Evolutionary conservation across 345 rosid genomes (phyloP), one percentile per base, ranked within the genome.

Genomic region (Limnanthes douglasii): DNA sequence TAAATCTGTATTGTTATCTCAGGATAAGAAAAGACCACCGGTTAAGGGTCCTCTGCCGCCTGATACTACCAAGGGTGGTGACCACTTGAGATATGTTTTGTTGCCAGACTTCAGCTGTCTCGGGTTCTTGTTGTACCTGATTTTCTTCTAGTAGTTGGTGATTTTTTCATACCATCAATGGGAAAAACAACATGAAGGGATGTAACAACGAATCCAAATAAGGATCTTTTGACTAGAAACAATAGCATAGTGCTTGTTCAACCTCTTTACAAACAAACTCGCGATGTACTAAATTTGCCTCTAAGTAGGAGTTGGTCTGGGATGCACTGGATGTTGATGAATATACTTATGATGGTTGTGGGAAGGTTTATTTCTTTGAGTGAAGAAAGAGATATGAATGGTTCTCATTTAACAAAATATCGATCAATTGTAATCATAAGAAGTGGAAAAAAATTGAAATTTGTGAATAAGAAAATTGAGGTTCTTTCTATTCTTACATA

Each of bases 41-140:
- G 86, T 82, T 2, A 95, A 90, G 61, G 98, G 98, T 3, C 98
- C 95, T 48, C 72, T 90, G 13, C n/a, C n/a, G n/a, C 98, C 98
- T 29, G 82, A 90, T 64, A 94, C 98, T 18, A 84, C 74, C 6
- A 56, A 72, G 57, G 98, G 98, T 13, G 39, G 62, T 43, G 96
- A 75, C 36, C 96, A 84, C 57, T 60, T 90, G 72, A 90, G 98
- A 49, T 45, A 46, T 1, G 88, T 90, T 62, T 57, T 64, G 96
- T 84, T 25, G 54, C 77, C 43, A 73, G 98, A 33, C 45, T 84
- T 53, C 98, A 90, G 65, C 98, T 84, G 44, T 96, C 96, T 24
- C 88, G 84, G 42, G 48, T 90, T 36, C 94, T 90, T 64, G 94
- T 75, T 41, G 98, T 80, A 45, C 98, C 93, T 3, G 98, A 90